phyloP scores from a whole-genome alignment of 192 early-diverging fungal genomes.

The Obelidium mucronatum region DNA sequence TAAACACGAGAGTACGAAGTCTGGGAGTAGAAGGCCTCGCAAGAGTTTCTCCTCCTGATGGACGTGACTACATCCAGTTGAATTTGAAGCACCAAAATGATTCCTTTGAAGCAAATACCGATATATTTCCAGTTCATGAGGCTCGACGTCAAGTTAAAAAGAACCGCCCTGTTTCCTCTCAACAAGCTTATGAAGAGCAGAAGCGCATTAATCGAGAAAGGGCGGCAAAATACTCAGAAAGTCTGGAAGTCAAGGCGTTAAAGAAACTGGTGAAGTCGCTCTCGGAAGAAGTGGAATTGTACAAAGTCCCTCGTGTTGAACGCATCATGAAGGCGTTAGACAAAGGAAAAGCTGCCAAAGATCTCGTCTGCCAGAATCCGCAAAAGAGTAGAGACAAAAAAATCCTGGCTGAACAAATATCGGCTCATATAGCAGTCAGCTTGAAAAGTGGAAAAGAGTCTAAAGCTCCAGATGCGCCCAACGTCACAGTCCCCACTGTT shows the following conservation, averaged over 20 bases:
- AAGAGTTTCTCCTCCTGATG: not conserved
- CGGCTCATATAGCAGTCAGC: not conserved
- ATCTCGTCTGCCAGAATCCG: too few relatives aligned
- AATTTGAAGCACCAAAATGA: not conserved
- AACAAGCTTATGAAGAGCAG: not conserved
- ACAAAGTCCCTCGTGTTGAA: not conserved
- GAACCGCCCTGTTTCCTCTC: not conserved
- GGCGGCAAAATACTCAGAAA: not conserved
- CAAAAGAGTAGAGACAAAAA: not conserved
- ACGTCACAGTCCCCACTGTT: too few relatives aligned
- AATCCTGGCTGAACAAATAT: not conserved
- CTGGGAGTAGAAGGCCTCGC: constrained; percentile 9
- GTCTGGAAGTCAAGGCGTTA: not conserved
- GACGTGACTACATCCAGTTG: constrained; percentile 23
- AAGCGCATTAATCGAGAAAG: not conserved
- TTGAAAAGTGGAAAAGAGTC: not conserved
- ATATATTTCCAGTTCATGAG: constrained; percentile 6
- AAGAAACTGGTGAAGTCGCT: not conserved
- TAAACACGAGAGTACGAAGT: constrained; percentile 13
- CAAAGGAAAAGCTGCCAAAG: not conserved
- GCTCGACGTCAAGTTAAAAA: too few relatives aligned
- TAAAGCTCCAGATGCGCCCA: not conserved
- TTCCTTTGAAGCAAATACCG: not conserved
- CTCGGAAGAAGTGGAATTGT: not conserved
- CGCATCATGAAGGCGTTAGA: not conserved